Evolutionary conservation across 441 rosid genomes (phyloP).

Genomic region (Kokia cookei): DNA sequence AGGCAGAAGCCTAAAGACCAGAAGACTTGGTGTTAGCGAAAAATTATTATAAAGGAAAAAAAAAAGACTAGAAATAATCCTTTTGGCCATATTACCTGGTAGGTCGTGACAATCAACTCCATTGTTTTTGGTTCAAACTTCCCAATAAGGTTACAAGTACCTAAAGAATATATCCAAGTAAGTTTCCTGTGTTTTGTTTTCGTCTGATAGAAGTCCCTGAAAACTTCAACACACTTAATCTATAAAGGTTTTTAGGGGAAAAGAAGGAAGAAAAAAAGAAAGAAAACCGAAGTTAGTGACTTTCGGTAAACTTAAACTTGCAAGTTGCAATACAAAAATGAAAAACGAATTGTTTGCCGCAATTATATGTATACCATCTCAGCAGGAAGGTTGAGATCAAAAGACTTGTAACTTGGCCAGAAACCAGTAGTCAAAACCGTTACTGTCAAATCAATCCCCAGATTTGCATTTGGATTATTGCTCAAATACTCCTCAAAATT

Average conservation of each 20-base stretch:
- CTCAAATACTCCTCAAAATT: slow-evolving; percentile 39
- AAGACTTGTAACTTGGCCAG: slow-evolving; percentile 57
- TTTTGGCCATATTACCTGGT: slow-evolving; percentile 28
- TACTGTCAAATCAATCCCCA: slow-evolving; percentile 46
- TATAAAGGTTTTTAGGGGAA: slow-evolving; percentile 1
- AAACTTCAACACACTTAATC: slow-evolving; percentile 47
- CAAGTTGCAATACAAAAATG: neutral
- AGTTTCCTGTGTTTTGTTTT: slow-evolving; percentile 33
- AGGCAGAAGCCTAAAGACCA: slow-evolving; percentile 27
- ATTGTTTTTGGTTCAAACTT: slow-evolving; percentile 43
- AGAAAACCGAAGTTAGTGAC: neutral
- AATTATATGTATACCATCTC: slow-evolving; percentile 34
- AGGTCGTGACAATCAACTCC: slow-evolving; percentile 49
- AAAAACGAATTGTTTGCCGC: neutral
- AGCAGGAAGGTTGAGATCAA: slow-evolving; percentile 46
- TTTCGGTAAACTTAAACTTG: neutral
- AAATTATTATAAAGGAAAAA: neutral
- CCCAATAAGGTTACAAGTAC: slow-evolving; percentile 44
- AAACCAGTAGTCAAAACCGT: slow-evolving; percentile 49
- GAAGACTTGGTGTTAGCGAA: neutral
- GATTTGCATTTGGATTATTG: slow-evolving; percentile 30
- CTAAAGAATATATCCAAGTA: slow-evolving; percentile 49
- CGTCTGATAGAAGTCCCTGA: slow-evolving; percentile 43
- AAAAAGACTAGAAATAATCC: neutral
- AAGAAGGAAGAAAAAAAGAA: neutral